Evolutionary conservation across 2,329 filamentous ascomycete species (phyloP).

Genomic region (Camptophora hylomeconis): DNA sequence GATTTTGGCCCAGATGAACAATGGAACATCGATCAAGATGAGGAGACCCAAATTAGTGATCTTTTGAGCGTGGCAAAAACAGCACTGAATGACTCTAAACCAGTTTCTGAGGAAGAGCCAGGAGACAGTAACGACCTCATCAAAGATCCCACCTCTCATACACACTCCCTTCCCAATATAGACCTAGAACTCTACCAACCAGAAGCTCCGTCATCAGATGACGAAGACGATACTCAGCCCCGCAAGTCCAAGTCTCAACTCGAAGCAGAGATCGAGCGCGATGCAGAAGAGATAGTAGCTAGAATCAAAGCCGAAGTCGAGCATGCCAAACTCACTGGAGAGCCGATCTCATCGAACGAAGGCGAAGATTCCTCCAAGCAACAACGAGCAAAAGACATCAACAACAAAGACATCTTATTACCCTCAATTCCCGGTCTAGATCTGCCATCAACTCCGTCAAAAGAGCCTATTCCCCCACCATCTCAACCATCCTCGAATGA

Average conservation of each 20-base stretch:
- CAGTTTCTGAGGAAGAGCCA: conserved; percentile 2
- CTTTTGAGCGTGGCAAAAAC: conserved; percentile 17
- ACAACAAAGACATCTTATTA: neutral
- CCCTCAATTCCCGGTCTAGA: too few species aligned
- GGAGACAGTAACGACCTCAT: neutral
- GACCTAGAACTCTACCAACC: conserved; percentile 15
- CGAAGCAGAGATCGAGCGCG: conserved; percentile 14
- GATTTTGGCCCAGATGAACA: conserved; percentile 20
- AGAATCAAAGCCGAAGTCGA: conserved; percentile 20
- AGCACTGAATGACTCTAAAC: conserved; percentile 8
- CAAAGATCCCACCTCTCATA: conserved; percentile 6
- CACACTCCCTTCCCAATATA: conserved; percentile 2
- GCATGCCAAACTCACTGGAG: conserved; percentile 6
- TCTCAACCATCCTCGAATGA: conserved; percentile 2
- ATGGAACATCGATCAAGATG: conserved; percentile 14
- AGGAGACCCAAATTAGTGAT: conserved; percentile 17
- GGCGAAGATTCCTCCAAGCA: neutral
- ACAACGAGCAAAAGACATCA: neutral
- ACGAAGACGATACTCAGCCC: conserved; percentile 10
- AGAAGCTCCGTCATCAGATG: conserved; percentile 7
- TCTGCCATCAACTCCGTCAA: conserved; percentile 13
- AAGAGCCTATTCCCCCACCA: conserved; percentile 8
- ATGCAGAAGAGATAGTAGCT: conserved; percentile 20
- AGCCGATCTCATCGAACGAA: neutral
- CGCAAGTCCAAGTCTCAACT: too few species aligned